Conservation (phyloP, 306 rosid species). For the Bauhinia variegata region DNA sequence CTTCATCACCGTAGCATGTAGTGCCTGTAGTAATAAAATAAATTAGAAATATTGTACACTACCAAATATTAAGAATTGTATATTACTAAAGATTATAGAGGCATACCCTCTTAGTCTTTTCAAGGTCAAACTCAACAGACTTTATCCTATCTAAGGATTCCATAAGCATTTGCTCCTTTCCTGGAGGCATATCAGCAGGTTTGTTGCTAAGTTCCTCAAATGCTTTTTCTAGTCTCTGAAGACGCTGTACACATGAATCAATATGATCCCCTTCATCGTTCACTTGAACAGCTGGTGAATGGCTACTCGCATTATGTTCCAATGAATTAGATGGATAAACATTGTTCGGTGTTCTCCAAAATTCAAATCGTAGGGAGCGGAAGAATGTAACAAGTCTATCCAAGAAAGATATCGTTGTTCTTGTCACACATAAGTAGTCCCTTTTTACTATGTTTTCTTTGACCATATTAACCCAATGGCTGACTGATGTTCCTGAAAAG, state of each 20-base stretch:
- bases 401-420: slow-evolving; percentile 54
- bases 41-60: too few relatives aligned
- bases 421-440: slow-evolving; percentile 44
- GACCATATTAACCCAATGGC: slow-evolving; percentile 43
- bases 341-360: slow-evolving; percentile 68
- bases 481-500: slow-evolving; percentile 53
- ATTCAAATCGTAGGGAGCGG: slow-evolving; percentile 50
- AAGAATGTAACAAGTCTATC: slow-evolving; percentile 58
- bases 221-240: slow-evolving; percentile 71
- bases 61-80: slow-evolving; percentile 14
- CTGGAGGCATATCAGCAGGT: slow-evolving; percentile 78
- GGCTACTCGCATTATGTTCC: slow-evolving; percentile 45
- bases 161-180: slow-evolving; percentile 80
- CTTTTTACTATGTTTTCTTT: slow-evolving; percentile 61
- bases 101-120: slow-evolving; percentile 87
- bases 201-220: slow-evolving; percentile 68
- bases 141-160: slow-evolving; percentile 90
- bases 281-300: slow-evolving; percentile 53
- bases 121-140: slow-evolving; percentile 85
- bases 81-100: slow-evolving; percentile 24
- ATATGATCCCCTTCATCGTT: slow-evolving; percentile 57
- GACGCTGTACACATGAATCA: slow-evolving; percentile 74
- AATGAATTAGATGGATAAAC: slow-evolving; percentile 58
- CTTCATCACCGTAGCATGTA: slow-evolving; percentile 71
- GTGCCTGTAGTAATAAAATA: slow-evolving; percentile 52